phyloP scores from a whole-genome alignment of 345 rosid genomes.

The Melaleuca quinquenervia region DNA sequence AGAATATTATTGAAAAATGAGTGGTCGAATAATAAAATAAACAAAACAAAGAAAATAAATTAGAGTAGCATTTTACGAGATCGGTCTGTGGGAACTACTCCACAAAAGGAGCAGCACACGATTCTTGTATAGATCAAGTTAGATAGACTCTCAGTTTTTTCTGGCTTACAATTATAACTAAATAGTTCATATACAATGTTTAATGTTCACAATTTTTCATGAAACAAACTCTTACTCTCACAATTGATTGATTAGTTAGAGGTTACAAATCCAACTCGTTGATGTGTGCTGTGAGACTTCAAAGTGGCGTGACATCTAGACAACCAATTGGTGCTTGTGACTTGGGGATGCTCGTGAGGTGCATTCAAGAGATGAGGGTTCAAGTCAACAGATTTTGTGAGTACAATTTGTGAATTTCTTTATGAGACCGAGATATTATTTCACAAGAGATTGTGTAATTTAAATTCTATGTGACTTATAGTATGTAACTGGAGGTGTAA shows the following conservation, averaged over 20 bases:
- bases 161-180: background rate
- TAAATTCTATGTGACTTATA: background rate
- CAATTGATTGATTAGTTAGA: background rate
- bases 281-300: background rate
- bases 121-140: background rate
- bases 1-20: background rate
- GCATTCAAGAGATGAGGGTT: background rate
- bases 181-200: background rate
- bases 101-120: fast-evolving
- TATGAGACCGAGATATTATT: background rate
- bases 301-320: background rate
- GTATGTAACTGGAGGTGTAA: background rate
- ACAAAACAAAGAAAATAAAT: background rate
- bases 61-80: background rate
- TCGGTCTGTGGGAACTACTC: fast-evolving
- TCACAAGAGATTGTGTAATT: background rate
- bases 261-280: background rate
- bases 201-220: background rate
- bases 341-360: background rate
- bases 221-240: background rate
- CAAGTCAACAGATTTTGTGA: background rate
- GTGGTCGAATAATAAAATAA: background rate
- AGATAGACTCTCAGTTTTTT: background rate
- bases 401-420: background rate
- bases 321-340: background rate